Percentiles rank a stretch among this genome's conserved stretches.
Evolutionary conservation across 164 flowering plant species (phyloP).

Genomic region (Umbellularia californica): DNA sequence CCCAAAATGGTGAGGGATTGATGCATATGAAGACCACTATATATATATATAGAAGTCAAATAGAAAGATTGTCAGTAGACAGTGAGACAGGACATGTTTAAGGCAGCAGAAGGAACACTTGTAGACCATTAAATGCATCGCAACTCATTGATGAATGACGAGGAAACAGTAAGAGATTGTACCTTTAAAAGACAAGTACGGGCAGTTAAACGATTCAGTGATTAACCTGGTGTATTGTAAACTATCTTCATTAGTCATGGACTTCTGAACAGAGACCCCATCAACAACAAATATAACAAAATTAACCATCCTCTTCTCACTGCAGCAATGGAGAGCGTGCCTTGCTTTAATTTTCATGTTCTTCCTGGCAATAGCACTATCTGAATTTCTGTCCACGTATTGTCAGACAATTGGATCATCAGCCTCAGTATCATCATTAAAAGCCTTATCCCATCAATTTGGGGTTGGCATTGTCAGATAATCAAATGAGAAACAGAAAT

Average conservation of each 20-base stretch:
- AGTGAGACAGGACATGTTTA: background rate
- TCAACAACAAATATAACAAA: conserved; percentile 77
- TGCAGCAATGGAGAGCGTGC: conserved; percentile 8
- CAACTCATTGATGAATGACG: background rate
- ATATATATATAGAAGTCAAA: no score
- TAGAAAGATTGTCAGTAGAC: no score
- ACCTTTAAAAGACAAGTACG: conserved; percentile 75
- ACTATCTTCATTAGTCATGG: conserved; percentile 35
- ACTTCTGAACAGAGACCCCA: conserved; percentile 56
- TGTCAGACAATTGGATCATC: background rate
- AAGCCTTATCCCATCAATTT: no score
- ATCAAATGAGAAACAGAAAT: no score
- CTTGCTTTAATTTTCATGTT: conserved; percentile 38
- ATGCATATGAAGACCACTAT: no score
- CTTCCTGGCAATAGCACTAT: conserved; percentile 27
- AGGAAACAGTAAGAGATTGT: background rate
- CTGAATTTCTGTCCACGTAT: conserved; percentile 46
- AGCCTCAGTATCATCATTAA: no score
- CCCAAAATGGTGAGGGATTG: no score
- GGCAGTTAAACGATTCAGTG: conserved; percentile 37
- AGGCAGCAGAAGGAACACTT: background rate
- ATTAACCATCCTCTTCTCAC: conserved; percentile 45
- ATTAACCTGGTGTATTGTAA: conserved; percentile 27
- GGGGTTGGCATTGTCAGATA: no score
- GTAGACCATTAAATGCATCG: background rate